Base-by-base conservation (phyloP, 208 protist genomes). In the Wallacemonas rigidus region DNA sequence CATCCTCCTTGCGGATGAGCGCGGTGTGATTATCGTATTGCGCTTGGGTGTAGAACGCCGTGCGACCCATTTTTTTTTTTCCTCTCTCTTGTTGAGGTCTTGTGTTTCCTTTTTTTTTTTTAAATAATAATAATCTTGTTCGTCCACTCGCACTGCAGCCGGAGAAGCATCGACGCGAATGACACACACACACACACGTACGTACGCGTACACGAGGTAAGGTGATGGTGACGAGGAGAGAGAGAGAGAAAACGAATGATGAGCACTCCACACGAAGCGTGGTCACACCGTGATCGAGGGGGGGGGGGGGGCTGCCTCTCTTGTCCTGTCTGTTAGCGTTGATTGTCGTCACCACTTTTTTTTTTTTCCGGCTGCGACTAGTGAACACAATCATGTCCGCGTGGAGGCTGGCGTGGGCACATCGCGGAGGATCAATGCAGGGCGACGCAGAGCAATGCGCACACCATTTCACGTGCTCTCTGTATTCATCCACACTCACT, bases 1-100 rank as follows among this genome's bases (percentile, higher is more conserved):
- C 82, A 9, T 92, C 83, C 74, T 96, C 91, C 56, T 86, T 83
- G 2, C 69, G 17, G 56, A 96, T 91, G 39, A 72, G 67, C 40
- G 79, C 71, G 51, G 82, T 76, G 72, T 88, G 77, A 72, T 91
- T 91, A 55, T 79, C 64, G 62, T 86, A 91, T 44, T 91, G 77
- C 43, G 81, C 79, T 17, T 74, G 79, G 26, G 81, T 88, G 76
- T 82, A 85, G 65, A 91, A 90, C 61, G 71, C 47, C 48, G 64
- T 69, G 17, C 64, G 60, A 41, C 60, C 60, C 60, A 65, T 65
- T 36, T 61, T 55, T 60, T 5, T 40, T 2, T 1, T 2, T 4
- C 11, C 36, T 61, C 26, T 26, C 26, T 26, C 26, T 26, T 26
- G 26, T 26, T 26, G 26, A 26, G 26, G 26, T 26, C 26, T 26